phyloP scores from a whole-genome alignment of 257 asterid genomes.

The Ballota nigra region DNA sequence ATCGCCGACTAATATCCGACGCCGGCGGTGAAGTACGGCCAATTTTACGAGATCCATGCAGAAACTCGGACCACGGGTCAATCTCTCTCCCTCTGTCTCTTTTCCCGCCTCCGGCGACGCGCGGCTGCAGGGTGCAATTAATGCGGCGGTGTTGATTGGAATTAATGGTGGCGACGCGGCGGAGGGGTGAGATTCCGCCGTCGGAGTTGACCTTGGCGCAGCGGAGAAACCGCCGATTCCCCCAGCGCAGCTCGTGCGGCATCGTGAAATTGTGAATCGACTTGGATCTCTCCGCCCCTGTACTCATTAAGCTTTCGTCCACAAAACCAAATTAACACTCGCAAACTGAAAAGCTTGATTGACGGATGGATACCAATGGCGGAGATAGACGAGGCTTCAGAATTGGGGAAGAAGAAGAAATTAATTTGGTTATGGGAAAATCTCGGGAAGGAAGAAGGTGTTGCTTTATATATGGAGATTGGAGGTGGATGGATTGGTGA shows the following conservation, averaged over 20 bases:
- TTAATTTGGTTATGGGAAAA: constrained; percentile 36
- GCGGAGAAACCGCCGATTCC: constrained; percentile 45
- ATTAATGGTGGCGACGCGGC: constrained; percentile 20
- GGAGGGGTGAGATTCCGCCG: constrained; percentile 31
- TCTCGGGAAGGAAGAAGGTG: constrained; percentile 46
- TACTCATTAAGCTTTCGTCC: not conserved
- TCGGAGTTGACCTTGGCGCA: constrained; percentile 51
- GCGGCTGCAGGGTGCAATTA: not conserved
- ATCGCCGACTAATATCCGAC: not conserved
- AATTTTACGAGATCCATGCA: not conserved
- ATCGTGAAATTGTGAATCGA: constrained; percentile 60
- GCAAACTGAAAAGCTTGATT: not conserved
- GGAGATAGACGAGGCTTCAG: not conserved
- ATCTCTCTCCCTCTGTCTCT: not conserved
- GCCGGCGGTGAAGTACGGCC: not conserved
- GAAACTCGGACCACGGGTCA: not conserved
- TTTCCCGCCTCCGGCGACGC: not conserved
- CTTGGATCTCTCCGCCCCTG: constrained; percentile 48
- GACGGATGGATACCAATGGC: not conserved
- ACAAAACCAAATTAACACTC: constrained; percentile 17
- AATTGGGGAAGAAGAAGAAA: not conserved
- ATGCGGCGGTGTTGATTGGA: not conserved
- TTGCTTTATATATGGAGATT: not conserved
- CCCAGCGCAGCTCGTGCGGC: constrained; percentile 53
- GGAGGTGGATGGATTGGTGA: too few species aligned